phyloP scores from a whole-genome alignment of 2,329 filamentous ascomycete genomes.

The Aspergillus ibericus region DNA sequence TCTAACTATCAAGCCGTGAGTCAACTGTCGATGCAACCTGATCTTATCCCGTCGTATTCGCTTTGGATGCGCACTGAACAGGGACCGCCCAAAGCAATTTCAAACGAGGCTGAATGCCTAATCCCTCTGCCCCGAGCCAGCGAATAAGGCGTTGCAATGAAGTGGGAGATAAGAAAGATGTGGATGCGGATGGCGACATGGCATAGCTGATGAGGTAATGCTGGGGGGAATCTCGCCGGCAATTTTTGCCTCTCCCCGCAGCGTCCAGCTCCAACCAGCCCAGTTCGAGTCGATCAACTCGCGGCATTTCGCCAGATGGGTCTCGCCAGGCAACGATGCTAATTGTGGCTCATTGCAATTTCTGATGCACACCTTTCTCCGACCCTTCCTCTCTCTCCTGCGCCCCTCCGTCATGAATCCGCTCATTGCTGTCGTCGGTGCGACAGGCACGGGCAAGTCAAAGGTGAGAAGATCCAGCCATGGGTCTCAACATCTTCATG shows the following conservation, averaged over 20 bases:
- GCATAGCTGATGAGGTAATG: background rate
- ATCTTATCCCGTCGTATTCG: too few species aligned
- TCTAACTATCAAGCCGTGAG: too few species aligned
- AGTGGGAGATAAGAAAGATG: background rate
- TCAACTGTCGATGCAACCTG: too few species aligned
- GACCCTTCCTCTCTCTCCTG: slow-evolving; percentile 21
- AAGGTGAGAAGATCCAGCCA: slow-evolving; percentile 58
- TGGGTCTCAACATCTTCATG: background rate
- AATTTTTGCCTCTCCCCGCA: background rate
- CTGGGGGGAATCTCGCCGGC: background rate
- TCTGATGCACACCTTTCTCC: slow-evolving; percentile 31
- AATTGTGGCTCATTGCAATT: background rate
- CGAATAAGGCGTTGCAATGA: background rate
- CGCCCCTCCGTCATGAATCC: slow-evolving; percentile 48
- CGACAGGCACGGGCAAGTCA: slow-evolving; percentile 91
- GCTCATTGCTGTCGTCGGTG: slow-evolving; percentile 78
- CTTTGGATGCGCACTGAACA: too few species aligned
- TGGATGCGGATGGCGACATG: background rate
- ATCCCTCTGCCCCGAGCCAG: background rate
- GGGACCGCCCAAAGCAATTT: too few species aligned
- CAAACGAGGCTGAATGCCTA: too few species aligned
- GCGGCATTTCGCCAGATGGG: background rate
- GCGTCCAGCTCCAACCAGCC: background rate
- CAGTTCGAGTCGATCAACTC: background rate
- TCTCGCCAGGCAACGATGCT: slow-evolving; percentile 14